These are phyloP conservation scores for Meyerozyma guilliermondii DNA, from an alignment of 1,139 yeast species.

Conservation along the genomic window DNA sequence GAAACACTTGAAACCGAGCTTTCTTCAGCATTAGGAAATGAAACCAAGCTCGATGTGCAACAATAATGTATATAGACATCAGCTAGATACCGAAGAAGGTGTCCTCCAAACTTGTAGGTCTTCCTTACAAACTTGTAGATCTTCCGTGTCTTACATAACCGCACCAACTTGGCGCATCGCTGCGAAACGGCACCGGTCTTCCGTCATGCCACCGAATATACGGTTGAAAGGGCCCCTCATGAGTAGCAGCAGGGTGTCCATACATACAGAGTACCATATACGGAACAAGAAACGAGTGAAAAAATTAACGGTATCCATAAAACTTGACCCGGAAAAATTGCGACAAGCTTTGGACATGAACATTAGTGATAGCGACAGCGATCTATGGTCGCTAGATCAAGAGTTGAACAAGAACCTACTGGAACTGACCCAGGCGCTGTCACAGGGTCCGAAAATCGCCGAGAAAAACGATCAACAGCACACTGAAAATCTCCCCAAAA, in stretches of 20 bases:
- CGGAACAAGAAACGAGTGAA: not conserved
- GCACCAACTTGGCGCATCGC: not conserved
- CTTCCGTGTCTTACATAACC: slow-evolving; percentile 1
- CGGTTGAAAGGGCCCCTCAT: slow-evolving; percentile 1
- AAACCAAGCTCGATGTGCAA: slow-evolving; percentile 21
- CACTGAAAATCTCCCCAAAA: not conserved
- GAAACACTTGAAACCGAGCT: slow-evolving; percentile 47
- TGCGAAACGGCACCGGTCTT: not conserved
- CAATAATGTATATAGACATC: slow-evolving; percentile 7
- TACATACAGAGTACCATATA: not conserved
- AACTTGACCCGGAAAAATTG: not conserved
- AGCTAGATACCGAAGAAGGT: no score
- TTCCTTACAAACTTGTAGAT: not conserved
- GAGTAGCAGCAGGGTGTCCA: slow-evolving; percentile 1
- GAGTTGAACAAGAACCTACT: not conserved
- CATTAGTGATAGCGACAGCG: not conserved
- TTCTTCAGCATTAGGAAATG: slow-evolving; percentile 29
- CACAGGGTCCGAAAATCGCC: not conserved
- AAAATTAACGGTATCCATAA: not conserved
- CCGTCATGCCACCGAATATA: slow-evolving; percentile 1
- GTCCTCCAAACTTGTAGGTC: not conserved
- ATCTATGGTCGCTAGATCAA: not conserved
- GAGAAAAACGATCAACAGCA: not conserved
- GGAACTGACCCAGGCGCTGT: not conserved
- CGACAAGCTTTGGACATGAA: not conserved